phyloP scores from a whole-genome alignment of 2,329 filamentous ascomycete species.

The Fonsecaea monophora region DNA sequence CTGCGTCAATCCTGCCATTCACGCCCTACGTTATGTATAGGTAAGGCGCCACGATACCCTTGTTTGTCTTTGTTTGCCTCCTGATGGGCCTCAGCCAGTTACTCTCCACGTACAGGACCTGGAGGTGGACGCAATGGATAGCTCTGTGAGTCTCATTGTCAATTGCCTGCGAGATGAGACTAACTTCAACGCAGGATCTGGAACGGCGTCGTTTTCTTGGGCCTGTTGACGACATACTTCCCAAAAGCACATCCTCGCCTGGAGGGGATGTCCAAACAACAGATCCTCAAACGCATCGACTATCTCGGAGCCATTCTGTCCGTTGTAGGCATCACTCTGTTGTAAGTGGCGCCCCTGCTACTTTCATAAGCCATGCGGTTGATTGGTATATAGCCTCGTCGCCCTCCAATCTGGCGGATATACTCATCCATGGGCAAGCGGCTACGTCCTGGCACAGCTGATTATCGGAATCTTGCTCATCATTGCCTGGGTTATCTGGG shows the following conservation, averaged over 20 bases:
- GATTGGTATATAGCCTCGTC: constrained; percentile 14
- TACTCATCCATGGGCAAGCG: constrained; percentile 26
- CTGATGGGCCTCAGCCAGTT: neutral
- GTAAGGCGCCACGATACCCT: neutral
- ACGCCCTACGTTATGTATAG: constrained; percentile 26
- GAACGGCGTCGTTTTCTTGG: constrained; percentile 16
- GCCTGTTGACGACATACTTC: constrained; percentile 23
- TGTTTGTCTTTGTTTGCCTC: neutral
- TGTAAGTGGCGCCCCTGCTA: constrained; percentile 19
- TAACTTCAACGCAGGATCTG: constrained; percentile 8
- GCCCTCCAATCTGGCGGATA: constrained; percentile 22
- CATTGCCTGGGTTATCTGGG: constrained; percentile 53
- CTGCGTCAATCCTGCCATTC: constrained; percentile 28
- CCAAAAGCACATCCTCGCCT: constrained; percentile 20
- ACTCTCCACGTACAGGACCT: constrained; percentile 11
- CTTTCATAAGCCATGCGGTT: neutral
- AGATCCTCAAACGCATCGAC: constrained; percentile 26
- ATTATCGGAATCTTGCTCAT: constrained; percentile 42
- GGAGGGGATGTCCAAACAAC: constrained; percentile 11
- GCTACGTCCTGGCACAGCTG: constrained; percentile 37
- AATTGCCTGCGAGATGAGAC: no score
- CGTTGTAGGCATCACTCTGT: constrained; percentile 26
- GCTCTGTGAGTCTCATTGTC: constrained; percentile 16
- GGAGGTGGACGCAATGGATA: constrained; percentile 27
- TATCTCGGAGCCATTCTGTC: constrained; percentile 26